These are phyloP conservation scores for Collybia mongolica DNA, from an alignment of 768 basidiomycete genomes.

Conservation along the genomic window DNA sequence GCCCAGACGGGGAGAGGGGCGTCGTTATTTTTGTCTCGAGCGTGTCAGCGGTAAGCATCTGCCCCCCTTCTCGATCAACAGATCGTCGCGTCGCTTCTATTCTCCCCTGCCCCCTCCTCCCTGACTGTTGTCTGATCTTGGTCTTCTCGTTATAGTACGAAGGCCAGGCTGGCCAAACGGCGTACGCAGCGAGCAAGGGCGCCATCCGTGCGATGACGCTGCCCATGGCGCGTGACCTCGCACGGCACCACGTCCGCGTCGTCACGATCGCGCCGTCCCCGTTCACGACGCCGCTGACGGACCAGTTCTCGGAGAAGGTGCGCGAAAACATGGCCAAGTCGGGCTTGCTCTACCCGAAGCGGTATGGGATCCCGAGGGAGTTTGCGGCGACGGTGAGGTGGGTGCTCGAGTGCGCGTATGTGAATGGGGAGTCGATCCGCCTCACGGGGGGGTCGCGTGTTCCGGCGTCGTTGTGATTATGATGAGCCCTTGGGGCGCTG, in stretches of 20 bases:
- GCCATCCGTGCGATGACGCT: constrained; percentile 56
- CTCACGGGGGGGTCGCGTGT: constrained; percentile 43
- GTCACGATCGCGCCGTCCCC: constrained; percentile 56
- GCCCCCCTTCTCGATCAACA: neutral
- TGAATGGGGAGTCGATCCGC: constrained; percentile 54
- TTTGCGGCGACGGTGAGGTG: constrained; percentile 50
- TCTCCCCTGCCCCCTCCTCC: neutral
- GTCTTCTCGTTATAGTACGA: constrained; percentile 36
- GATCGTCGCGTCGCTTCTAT: neutral
- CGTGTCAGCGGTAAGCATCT: constrained; percentile 44
- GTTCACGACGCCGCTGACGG: constrained; percentile 47
- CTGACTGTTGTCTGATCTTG: no score
- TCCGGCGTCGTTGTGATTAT: constrained; percentile 28
- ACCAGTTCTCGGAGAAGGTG: constrained; percentile 32
- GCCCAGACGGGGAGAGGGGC: constrained; percentile 52
- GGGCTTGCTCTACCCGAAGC: constrained; percentile 40
- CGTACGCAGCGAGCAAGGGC: constrained; percentile 57
- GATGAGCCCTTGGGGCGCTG: no score
- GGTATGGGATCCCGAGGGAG: constrained; percentile 48
- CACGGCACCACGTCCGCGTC: constrained; percentile 50
- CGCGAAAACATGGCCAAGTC: constrained; percentile 33
- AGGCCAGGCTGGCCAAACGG: constrained; percentile 56
- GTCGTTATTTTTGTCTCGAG: constrained; percentile 59
- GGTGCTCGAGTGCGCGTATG: constrained; percentile 49
- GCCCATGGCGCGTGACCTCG: constrained; percentile 60